A percentile compares a stretch with the other conserved stretches of the same genome.
These are phyloP conservation scores for Microdochium bolleyi DNA, from an alignment of 2,329 filamentous ascomycete species.

Conservation along the genomic window DNA sequence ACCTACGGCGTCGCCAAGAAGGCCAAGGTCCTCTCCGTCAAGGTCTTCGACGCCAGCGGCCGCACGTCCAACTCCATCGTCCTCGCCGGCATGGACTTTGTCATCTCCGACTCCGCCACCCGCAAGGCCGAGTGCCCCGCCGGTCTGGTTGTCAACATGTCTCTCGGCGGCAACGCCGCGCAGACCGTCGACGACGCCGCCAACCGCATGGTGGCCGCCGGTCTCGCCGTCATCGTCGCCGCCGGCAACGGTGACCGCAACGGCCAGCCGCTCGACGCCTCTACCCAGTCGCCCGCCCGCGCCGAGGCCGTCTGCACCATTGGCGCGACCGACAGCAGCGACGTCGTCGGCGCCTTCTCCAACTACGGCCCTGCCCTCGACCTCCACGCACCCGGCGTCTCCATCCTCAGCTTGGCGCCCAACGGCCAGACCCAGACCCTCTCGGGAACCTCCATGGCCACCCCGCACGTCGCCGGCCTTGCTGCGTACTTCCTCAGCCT, in stretches of 20 bases:
- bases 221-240: conserved; percentile 9
- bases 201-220: conserved; percentile 4
- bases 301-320: conserved; percentile 10
- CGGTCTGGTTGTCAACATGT: conserved; percentile 16
- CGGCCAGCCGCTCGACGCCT: conserved; percentile 8
- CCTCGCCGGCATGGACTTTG: conserved; percentile 24
- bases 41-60: conserved; percentile 7
- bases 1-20: conserved; percentile 13
- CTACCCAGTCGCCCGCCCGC: conserved; percentile 8
- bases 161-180: conserved; percentile 10
- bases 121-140: conserved; percentile 10
- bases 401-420: not conserved
- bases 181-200: conserved; percentile 8
- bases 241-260: conserved; percentile 8
- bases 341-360: conserved; percentile 6
- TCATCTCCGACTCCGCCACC: conserved; percentile 5
- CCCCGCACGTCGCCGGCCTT: not conserved
- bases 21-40: conserved; percentile 8
- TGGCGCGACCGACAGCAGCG: conserved; percentile 8
- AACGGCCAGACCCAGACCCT: not conserved
- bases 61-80: conserved; percentile 20
- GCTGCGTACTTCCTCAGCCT: not conserved
- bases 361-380: conserved; percentile 11
- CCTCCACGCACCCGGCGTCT: conserved; percentile 9
- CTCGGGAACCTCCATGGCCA: conserved; percentile 1